Conservation (phyloP, 1,284 basidiomycete genomes). For the Ceratobasidium theobromae region DNA sequence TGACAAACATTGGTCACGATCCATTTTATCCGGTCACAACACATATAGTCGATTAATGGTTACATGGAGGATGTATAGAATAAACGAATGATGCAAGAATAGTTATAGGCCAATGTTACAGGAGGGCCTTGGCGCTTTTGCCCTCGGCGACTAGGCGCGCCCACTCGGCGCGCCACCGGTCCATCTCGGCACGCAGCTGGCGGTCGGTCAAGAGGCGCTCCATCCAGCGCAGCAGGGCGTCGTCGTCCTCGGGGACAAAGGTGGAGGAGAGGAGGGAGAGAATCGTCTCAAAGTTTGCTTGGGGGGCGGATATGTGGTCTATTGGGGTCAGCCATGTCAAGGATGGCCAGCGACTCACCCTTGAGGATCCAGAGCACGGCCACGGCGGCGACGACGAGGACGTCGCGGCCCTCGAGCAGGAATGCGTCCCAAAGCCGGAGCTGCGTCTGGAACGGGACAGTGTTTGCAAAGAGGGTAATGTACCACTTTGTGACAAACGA, state of each 20-base stretch:
- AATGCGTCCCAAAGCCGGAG: conserved; percentile 94
- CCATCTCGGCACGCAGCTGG: conserved; percentile 70
- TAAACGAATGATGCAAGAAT: background rate
- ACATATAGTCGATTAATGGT: background rate
- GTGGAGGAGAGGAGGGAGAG: conserved; percentile 86
- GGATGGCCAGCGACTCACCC: conserved; percentile 51
- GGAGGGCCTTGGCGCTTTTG: conserved; percentile 60
- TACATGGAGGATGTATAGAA: conserved; percentile 18
- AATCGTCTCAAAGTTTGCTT: conserved; percentile 89
- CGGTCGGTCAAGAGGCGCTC: conserved; percentile 68
- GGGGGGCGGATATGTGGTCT: conserved; percentile 74
- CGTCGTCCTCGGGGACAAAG: conserved; percentile 87
- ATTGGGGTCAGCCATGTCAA: background rate
- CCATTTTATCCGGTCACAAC: background rate
- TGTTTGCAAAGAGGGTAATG: conserved; percentile 94
- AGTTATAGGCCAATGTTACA: conserved; percentile 50
- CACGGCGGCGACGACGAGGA: conserved; percentile 81
- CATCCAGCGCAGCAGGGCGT: conserved; percentile 78
- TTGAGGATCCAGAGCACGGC: conserved; percentile 89
- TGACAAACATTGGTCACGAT: too few relatives aligned
- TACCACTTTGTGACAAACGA: conserved; percentile 99
- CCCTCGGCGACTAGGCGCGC: conserved; percentile 63
- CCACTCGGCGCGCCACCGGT: conserved; percentile 73
- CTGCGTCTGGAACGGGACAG: conserved; percentile 95
- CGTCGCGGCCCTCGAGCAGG: conserved; percentile 85